These are phyloP conservation scores for Suillus hirtellus DNA, from an alignment of 768 basidiomycete genomes.

Conservation along the genomic window DNA sequence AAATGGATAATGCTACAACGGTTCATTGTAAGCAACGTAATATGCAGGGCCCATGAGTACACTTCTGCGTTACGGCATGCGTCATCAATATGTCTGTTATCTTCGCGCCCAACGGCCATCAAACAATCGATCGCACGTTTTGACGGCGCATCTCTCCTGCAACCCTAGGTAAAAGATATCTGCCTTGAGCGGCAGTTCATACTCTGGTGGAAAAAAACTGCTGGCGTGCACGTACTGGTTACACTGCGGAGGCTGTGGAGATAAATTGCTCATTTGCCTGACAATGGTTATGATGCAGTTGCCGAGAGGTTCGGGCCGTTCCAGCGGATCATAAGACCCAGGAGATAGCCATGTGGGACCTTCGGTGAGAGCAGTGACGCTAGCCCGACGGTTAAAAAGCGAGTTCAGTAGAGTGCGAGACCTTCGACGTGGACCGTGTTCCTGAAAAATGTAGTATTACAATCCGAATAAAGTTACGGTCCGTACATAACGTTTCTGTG, in stretches of 20 bases:
- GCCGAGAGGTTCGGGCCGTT: slow-evolving; percentile 19
- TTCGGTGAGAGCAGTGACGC: slow-evolving; percentile 17
- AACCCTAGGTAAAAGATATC: neutral
- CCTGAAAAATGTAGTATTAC: slow-evolving; percentile 21
- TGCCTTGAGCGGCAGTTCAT: neutral
- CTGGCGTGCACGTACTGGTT: slow-evolving; percentile 2
- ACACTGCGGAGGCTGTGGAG: slow-evolving; percentile 11
- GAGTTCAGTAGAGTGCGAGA: slow-evolving; percentile 17
- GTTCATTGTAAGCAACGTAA: neutral
- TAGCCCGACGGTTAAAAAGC: slow-evolving; percentile 27
- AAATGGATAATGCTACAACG: neutral
- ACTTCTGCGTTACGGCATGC: slow-evolving; percentile 14
- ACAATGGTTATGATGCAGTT: slow-evolving; percentile 3
- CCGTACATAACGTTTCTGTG: slow-evolving; percentile 14
- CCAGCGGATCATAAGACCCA: slow-evolving; percentile 26
- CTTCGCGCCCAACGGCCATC: slow-evolving; percentile 13
- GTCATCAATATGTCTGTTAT: slow-evolving; percentile 15
- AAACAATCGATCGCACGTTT: neutral
- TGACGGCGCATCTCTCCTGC: neutral
- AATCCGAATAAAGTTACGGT: slow-evolving; percentile 14
- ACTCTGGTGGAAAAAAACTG: neutral
- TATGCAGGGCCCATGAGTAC: neutral
- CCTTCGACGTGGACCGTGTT: slow-evolving; percentile 18
- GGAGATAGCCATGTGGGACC: slow-evolving; percentile 4
- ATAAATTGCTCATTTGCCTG: slow-evolving; percentile 1